These are phyloP conservation scores for Laetiporus sulphureus DNA, from an alignment of 1,284 basidiomycete genomes.

Conservation along the genomic window DNA sequence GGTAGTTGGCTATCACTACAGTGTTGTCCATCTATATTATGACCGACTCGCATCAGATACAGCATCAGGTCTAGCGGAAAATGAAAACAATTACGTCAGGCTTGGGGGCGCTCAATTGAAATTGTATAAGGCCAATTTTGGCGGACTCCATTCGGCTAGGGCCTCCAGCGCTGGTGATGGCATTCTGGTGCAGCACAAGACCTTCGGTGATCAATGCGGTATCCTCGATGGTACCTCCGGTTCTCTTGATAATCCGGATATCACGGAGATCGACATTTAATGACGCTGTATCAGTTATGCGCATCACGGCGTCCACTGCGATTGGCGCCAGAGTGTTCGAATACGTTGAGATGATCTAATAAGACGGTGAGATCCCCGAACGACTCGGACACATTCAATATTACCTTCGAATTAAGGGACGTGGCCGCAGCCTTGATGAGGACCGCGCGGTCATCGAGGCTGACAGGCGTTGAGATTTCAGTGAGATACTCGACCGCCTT, in stretches of 20 bases:
- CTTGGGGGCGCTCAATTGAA: conserved; percentile 97
- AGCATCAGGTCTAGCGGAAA: conserved; percentile 26
- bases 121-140: conserved; percentile 97
- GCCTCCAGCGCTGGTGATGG: conserved; percentile 85
- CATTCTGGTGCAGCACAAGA: conserved; percentile 94
- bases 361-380: conserved; percentile 4
- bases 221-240: conserved; percentile 98
- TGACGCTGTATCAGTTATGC: conserved; percentile 79
- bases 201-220: conserved; percentile 97
- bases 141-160: conserved; percentile 97
- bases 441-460: conserved; percentile 83
- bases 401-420: conserved; percentile 91
- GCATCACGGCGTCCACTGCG: conserved; percentile 93
- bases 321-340: conserved; percentile 96
- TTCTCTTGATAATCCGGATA: conserved; percentile 96
- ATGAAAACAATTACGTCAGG: conserved; percentile 94
- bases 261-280: conserved; percentile 96
- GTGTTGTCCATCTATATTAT: conserved; percentile 99
- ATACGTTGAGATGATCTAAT: conserved; percentile 98
- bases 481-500: conserved; percentile 95
- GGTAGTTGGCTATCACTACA: conserved; percentile 98
- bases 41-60: background rate
- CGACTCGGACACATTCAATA: conserved; percentile 4
- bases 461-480: conserved; percentile 90
- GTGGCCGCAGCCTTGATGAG: conserved; percentile 93